Evolutionary conservation across 75 land plant genomes (phyloP), one percentile per base, ranked within the genome.

Genomic region (Picea glauca): DNA sequence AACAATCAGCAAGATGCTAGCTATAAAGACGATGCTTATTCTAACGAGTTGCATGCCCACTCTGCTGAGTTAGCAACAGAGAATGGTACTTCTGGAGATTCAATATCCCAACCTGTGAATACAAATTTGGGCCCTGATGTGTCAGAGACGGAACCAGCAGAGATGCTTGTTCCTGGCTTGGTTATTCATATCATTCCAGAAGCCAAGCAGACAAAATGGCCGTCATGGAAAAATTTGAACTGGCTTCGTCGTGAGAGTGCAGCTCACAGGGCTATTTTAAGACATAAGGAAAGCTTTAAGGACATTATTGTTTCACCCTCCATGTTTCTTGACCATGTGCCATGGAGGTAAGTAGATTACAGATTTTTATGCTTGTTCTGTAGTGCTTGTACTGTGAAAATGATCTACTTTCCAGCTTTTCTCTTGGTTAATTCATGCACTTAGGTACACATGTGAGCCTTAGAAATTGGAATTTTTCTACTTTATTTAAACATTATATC

Each of bases 321-420:
- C 46, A 94, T 96, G 99, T 94, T 96, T 78, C 82, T 96, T 38
- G 98, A 96, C 60, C 99, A 96, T 81, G 80, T 92, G 31, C 99
- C 99, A 9, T 96, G 99, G 99, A 93, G 95, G 99, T 96, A 83
- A 89, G 46, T 30, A 58, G 31, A 32, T 67, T 40, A 31, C 30
- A 23, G 7, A 17, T 78, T 15, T 18, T 13, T 68, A 15, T 78
- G 9, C 31, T 64, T 76, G 3, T 78, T 65, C 78, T 21, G 18
- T 65, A n/a, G 20, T n/a, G n/a, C n/a, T 43, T 70, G 40, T n/a
- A 70, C 74, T 8, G n/a, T 75, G 18, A 54, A 75, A 54, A 11
- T 75, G 60, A 30, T 57, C 20, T n/a, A 3, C 58, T 75, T 57
- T 46, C 26, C 46, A 54, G n/a, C 20, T 40, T 76, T 72, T 5